Conservation (phyloP, 345 rosid genomes). For the Hibiscus trionum region DNA sequence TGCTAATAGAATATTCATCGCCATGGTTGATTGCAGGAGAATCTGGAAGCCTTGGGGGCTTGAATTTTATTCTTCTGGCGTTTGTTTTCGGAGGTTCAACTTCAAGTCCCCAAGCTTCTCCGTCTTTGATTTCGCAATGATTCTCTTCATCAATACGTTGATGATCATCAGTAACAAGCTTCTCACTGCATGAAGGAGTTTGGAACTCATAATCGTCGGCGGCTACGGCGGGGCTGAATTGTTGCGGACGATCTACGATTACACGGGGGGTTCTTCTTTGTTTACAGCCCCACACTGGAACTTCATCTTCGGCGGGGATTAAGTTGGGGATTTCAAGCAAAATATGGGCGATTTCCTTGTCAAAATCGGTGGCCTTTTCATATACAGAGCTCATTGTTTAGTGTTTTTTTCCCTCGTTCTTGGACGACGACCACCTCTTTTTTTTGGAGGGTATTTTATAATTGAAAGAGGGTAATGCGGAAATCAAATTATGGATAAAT, state of each 20-base stretch:
- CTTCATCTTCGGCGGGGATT: neutral
- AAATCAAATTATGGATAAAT: too few species aligned
- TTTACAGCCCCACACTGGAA: neutral
- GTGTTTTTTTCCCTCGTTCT: conserved; percentile 18
- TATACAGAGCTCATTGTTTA: neutral
- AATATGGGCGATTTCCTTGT: neutral
- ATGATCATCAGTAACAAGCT: neutral
- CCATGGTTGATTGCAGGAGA: neutral
- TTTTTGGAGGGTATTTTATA: too few species aligned
- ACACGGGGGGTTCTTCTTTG: neutral
- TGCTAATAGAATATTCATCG: neutral
- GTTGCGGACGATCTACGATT: neutral
- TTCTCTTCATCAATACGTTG: neutral
- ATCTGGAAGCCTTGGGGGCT: neutral
- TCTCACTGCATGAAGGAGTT: neutral
- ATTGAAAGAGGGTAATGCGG: too few species aligned
- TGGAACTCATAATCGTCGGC: neutral
- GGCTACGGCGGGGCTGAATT: neutral
- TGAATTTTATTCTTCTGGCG: neutral
- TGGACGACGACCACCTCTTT: too few species aligned
- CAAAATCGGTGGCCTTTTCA: neutral
- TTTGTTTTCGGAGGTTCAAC: neutral
- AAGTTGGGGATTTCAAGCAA: neutral
- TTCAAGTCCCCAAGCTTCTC: neutral
- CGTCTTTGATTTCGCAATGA: neutral